phyloP scores from a whole-genome alignment of 257 asterid species.

The Nicotiana obtusifolia region DNA sequence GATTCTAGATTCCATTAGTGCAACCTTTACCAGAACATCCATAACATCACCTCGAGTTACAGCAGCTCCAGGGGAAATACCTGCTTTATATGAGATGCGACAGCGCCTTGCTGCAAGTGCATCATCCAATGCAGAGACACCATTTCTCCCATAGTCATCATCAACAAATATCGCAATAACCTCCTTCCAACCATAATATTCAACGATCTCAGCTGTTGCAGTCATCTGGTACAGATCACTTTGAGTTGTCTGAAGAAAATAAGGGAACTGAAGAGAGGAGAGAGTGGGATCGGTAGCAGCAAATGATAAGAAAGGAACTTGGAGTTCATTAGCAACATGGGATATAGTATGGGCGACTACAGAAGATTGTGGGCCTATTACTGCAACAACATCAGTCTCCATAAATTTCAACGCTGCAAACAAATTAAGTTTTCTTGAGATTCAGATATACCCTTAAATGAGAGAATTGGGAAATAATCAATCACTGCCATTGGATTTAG shows the following conservation, averaged over 20 bases:
- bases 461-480: not conserved
- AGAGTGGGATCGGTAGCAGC: constrained; percentile 47
- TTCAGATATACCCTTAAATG: not conserved
- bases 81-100: constrained; percentile 35
- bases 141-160: constrained; percentile 47
- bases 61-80: constrained; percentile 28
- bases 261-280: constrained; percentile 43
- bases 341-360: constrained; percentile 38
- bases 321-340: constrained; percentile 38
- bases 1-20: constrained; percentile 35
- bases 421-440: not conserved
- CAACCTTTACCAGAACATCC: constrained; percentile 43
- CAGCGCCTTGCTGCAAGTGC: constrained; percentile 37
- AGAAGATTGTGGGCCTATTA: constrained; percentile 51
- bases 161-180: constrained; percentile 34
- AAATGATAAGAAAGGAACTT: constrained; percentile 43
- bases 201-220: constrained; percentile 38
- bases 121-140: constrained; percentile 39
- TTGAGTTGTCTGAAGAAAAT: constrained; percentile 39
- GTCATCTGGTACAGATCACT: constrained; percentile 46
- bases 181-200: constrained; percentile 38
- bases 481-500: too few relatives aligned
- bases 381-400: constrained; percentile 40
- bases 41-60: constrained; percentile 23
- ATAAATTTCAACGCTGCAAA: constrained; percentile 39